Evolutionary conservation across 441 rosid species (phyloP), one percentile per base, ranked within the genome.

Genomic region (Daphne laureola): DNA sequence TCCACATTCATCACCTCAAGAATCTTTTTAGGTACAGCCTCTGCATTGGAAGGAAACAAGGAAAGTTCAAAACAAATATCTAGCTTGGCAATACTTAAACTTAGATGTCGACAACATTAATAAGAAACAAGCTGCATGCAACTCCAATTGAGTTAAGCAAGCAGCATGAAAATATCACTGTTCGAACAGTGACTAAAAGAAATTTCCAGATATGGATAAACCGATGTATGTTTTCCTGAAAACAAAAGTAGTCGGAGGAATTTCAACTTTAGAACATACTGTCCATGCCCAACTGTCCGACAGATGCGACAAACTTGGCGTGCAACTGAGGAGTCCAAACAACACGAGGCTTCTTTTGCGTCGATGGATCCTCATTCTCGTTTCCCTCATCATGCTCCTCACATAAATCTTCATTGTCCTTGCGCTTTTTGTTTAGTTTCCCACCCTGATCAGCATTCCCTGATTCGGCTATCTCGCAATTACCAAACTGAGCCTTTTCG

Each of bases 1-100:
- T 82, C 89, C 42, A 79, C 89, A 61, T 78, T 72, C 89, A 82
- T 82, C 58, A 82, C 55, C 27, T 82, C 84, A 17, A 82, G 83
- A 67, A 82, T 82, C 73, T 73, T 79, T 61, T 82, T 82, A 0
- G 89, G 89, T 36, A 79, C 86, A 72, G 90, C 90, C 69, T 83
- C 90, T 83, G 82, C 75, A 73, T 58, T 62, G 51, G 54, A 53
- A 55, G 27, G 27, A 72, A 40, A 26, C 17, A 31, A 31, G 38
- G 13, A 48, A 25, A 12, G 42, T 14, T 31, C 5, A 18, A 17
- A 46, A 47, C 15, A 35, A 21, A 23, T 17, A 21, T 21, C 25
- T 21, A 21, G 3, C 25, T 21, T 21, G 25, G 3, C 25, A 21
- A 21, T 21, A 59, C 11, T 12, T 2, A 46, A 23, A 16, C 42